Percentiles rank a stretch among this genome's conserved stretches.
Evolutionary conservation across 208 protist genomes (phyloP).

Genomic region (Phytomonas sp.): DNA sequence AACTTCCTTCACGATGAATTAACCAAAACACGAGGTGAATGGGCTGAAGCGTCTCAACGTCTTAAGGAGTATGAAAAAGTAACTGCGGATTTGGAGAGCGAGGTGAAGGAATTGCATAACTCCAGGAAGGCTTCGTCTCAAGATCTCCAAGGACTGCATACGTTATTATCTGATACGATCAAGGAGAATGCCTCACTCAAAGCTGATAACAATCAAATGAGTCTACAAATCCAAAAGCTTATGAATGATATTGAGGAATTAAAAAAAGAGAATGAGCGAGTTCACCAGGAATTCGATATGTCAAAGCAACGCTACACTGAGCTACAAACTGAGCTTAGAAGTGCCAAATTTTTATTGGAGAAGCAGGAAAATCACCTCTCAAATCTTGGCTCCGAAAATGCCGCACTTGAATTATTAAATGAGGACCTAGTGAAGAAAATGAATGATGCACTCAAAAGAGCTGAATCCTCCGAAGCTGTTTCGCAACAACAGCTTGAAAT

Average conservation of each 20-base stretch:
- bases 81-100: neutral
- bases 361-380: neutral
- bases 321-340: neutral
- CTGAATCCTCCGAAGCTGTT: constrained; percentile 8
- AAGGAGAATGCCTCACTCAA: neutral
- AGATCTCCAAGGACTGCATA: neutral
- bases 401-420: constrained; percentile 1
- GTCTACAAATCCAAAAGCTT: neutral
- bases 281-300: neutral
- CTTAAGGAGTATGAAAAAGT: neutral
- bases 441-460: neutral
- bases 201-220: neutral
- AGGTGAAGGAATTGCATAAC: neutral
- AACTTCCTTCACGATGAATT: neutral
- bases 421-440: neutral
- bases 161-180: neutral
- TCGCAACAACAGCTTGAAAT: constrained; percentile 29
- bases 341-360: neutral
- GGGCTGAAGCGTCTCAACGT: neutral
- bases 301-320: neutral
- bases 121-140: constrained; percentile 3
- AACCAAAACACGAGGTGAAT: neutral
- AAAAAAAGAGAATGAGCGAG: neutral
- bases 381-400: constrained; percentile 7
- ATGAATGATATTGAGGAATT: neutral